Evolutionary conservation across 2,329 filamentous ascomycete species (phyloP), one percentile per base, ranked within the genome.

Genomic region (Macrophomina pseudophaseolina): DNA sequence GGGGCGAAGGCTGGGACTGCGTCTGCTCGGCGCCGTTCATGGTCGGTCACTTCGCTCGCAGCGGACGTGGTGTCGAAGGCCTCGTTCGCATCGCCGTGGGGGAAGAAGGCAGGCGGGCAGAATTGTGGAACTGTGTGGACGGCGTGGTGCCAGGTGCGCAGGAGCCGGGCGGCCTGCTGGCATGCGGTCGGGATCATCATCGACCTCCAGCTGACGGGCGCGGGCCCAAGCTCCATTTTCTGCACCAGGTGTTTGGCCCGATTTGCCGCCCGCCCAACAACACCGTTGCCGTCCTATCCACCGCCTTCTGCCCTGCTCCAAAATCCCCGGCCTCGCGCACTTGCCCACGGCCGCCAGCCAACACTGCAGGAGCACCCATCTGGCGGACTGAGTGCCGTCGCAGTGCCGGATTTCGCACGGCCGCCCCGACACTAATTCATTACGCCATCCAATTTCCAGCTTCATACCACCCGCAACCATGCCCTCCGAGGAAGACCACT

Each of bases 1-100:
- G 9, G 32, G 12, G 44, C 12, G 11, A 28, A n/a, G 14, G n/a
- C 23, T 23, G 23, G n/a, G 48, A 28, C 48, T 58, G 54, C 28
- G 70, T 72, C 68, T 74, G 56, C 44, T 66, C 66, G 38, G 49
- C 49, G 44, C 67, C 68, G 58, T 64, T 69, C 68, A 69, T 69
- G 44, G 58, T 62, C 62, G 44, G 58, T 62, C 62, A 52, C 60
- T 52, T 30, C 42, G 44, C 40, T 40, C 51, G 52, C 63, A 40
- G 42, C 42, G 23, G 52, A 35, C 30, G 51, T 48, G 30, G 51
- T 38, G 51, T 32, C 38, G 38, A 30, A 48, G 52, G 30, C 23
- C 52, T 52, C 33, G 42, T 60, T 52, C 33, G 42, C 64, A 66
- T 66, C 16, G 30, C 44, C 40, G 53, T 30, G 53, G 44, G 53